Percentiles rank a stretch among this genome's conserved stretches.
Evolutionary conservation across 331 rosid species (phyloP).

Genomic region (Pyrus hybrid): DNA sequence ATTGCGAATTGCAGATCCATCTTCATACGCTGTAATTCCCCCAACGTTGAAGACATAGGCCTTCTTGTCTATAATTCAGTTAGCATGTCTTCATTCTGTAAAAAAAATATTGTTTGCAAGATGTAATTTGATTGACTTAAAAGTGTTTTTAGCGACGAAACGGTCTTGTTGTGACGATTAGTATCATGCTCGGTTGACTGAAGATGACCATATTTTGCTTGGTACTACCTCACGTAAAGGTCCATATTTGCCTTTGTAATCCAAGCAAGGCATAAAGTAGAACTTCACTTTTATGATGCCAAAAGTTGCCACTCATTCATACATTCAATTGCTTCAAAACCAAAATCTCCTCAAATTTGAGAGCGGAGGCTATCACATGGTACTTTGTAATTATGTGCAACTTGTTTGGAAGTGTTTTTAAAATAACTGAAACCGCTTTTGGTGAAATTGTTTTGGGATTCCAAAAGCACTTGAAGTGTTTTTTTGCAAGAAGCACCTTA

Average conservation of each 20-base stretch:
- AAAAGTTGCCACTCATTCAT: neutral
- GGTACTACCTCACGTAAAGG: no score
- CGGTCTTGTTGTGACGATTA: neutral
- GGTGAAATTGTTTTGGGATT: no score
- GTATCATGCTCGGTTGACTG: neutral
- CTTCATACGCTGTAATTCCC: neutral
- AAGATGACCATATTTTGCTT: neutral
- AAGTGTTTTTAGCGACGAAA: slow-evolving; percentile 2
- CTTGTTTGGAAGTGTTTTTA: no score
- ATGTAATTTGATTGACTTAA: slow-evolving; percentile 6
- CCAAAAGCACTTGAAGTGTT: no score
- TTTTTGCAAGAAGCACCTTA: no score
- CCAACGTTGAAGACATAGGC: neutral
- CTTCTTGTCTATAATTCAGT: slow-evolving; percentile 5
- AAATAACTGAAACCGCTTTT: no score
- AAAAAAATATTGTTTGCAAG: slow-evolving; percentile 14
- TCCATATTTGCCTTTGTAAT: neutral
- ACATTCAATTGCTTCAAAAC: neutral
- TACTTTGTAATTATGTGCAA: no score
- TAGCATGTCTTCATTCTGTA: slow-evolving; percentile 2
- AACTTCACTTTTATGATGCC: neutral
- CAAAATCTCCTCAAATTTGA: no score
- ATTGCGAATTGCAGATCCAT: slow-evolving; percentile 21
- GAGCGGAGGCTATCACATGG: no score
- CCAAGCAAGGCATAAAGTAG: neutral